Evolutionary conservation across 192 early-diverging fungal genomes (phyloP).

Genomic region (Dispira simplex): DNA sequence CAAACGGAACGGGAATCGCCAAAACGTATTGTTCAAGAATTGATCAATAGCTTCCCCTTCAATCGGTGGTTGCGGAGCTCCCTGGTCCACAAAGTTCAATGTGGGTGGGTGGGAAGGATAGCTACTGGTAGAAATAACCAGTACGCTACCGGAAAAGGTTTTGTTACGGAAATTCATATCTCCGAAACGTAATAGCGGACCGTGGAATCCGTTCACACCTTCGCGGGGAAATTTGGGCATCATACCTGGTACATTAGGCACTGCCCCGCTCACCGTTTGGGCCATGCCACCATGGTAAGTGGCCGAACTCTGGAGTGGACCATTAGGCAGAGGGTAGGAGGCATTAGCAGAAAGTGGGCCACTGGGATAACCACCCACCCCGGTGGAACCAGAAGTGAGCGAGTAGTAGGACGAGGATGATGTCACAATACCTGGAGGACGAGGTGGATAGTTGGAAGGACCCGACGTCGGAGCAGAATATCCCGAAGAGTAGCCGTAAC

Average conservation of each 20-base stretch:
- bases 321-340: too few relatives aligned
- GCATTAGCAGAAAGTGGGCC: too few relatives aligned
- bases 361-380: too few relatives aligned
- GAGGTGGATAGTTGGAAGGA: background rate
- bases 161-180: slow-evolving; percentile 31
- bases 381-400: too few relatives aligned
- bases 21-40: slow-evolving; percentile 44
- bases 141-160: slow-evolving; percentile 36
- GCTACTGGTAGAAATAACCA: slow-evolving; percentile 25
- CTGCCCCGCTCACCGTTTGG: too few relatives aligned
- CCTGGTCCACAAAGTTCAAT: slow-evolving; percentile 22
- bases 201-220: slow-evolving; percentile 25
- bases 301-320: too few relatives aligned
- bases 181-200: slow-evolving; percentile 34
- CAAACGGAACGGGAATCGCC: slow-evolving; percentile 38
- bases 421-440: background rate
- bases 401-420: background rate
- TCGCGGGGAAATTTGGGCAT: background rate
- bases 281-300: too few relatives aligned
- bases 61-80: slow-evolving; percentile 16
- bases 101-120: slow-evolving; percentile 18
- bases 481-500: background rate
- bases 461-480: background rate
- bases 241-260: too few relatives aligned
- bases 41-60: slow-evolving; percentile 28